A percentile compares a stretch with the other conserved stretches of the same genome.
Conservation (phyloP, 805 yeast species). For the Kregervanrija pseudodelftensis region DNA sequence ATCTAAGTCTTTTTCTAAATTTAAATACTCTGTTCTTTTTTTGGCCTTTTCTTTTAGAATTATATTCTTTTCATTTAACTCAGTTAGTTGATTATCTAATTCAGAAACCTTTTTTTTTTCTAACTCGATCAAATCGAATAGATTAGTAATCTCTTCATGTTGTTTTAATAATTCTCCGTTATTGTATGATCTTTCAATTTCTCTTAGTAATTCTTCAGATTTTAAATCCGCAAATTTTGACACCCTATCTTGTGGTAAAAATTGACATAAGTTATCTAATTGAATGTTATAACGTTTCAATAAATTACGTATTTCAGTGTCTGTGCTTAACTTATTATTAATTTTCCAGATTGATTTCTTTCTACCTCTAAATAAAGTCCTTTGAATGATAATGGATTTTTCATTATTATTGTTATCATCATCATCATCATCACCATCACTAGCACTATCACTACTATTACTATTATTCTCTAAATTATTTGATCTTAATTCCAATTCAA, state of each 20-base stretch:
- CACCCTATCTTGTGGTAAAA: slow-evolving; percentile 91
- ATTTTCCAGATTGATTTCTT: slow-evolving; percentile 46
- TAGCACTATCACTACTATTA: no score
- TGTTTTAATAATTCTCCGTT: slow-evolving; percentile 45
- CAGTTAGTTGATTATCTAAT: slow-evolving; percentile 24
- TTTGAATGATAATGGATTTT: slow-evolving; percentile 30
- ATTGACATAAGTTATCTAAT: slow-evolving; percentile 86
- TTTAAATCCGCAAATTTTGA: slow-evolving; percentile 82
- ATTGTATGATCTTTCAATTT: slow-evolving; percentile 77
- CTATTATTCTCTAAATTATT: slow-evolving; percentile 20
- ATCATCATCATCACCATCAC: no score
- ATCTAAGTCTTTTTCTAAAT: slow-evolving; percentile 33
- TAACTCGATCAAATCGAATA: slow-evolving; percentile 36
- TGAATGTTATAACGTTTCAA: slow-evolving; percentile 62
- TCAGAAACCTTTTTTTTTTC: slow-evolving; percentile 24
- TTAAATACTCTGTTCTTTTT: slow-evolving; percentile 37
- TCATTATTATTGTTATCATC: not conserved
- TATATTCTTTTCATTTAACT: slow-evolving; percentile 31
- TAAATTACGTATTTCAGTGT: slow-evolving; percentile 36
- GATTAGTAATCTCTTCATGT: slow-evolving; percentile 49
- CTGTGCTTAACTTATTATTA: slow-evolving; percentile 35
- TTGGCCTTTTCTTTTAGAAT: slow-evolving; percentile 39
- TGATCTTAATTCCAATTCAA: slow-evolving; percentile 46
- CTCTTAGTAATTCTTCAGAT: slow-evolving; percentile 65
- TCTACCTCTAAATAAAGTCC: slow-evolving; percentile 37